Percentiles rank a stretch among this genome's conserved stretches.
Conservation (phyloP, 345 rosid genomes). For the Eutrema heterophyllum region DNA sequence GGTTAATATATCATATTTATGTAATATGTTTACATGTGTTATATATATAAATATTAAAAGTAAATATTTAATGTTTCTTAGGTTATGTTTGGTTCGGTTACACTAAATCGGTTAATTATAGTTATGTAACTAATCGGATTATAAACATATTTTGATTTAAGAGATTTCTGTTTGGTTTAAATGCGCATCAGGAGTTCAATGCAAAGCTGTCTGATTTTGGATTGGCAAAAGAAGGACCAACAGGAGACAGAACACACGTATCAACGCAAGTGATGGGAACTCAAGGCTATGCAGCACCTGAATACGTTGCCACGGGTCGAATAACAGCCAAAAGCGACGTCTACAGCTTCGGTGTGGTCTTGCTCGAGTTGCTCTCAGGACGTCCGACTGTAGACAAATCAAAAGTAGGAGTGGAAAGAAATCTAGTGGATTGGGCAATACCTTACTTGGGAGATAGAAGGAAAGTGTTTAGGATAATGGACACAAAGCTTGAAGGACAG, state of each 20-base stretch:
- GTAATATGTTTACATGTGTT: no score
- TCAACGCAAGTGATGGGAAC: constrained; percentile 94
- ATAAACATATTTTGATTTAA: neutral
- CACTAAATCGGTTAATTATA: no score
- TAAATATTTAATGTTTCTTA: no score
- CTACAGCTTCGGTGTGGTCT: constrained; percentile 86
- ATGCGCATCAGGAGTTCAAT: constrained; percentile 60
- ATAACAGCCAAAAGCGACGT: constrained; percentile 68
- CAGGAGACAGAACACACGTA: constrained; percentile 89
- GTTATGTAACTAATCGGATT: neutral
- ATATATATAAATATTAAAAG: neutral
- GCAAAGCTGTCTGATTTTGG: constrained; percentile 94
- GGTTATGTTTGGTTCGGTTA: neutral
- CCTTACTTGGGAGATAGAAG: constrained; percentile 78
- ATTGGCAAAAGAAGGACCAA: constrained; percentile 91
- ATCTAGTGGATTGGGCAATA: constrained; percentile 84
- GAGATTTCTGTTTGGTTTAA: neutral
- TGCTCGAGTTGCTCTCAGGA: constrained; percentile 79
- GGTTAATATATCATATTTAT: no score
- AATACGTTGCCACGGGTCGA: constrained; percentile 81
- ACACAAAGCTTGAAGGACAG: constrained; percentile 83
- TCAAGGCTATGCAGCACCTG: constrained; percentile 92
- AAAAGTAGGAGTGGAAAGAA: constrained; percentile 68
- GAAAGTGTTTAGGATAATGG: constrained; percentile 85
- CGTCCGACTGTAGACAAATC: constrained; percentile 70